Conservation (phyloP, 176 grass and related monocot species). For the Hsuehochloa calcarea region DNA sequence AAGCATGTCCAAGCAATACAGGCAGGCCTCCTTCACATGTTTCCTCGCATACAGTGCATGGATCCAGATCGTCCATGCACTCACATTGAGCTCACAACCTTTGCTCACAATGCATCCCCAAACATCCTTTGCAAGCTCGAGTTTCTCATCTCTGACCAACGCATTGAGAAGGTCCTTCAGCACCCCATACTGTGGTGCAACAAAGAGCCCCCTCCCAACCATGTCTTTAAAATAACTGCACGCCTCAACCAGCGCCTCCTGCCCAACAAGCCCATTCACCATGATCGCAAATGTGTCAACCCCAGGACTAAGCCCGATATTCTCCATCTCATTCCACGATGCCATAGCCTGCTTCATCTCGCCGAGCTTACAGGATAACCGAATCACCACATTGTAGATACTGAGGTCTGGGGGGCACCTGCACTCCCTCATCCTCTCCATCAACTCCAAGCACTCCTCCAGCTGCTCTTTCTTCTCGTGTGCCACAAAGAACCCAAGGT, state of each 20-base stretch:
- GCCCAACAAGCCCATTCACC: constrained; percentile 64
- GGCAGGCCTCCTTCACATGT: constrained; percentile 80
- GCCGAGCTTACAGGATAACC: constrained; percentile 76
- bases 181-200: constrained; percentile 75
- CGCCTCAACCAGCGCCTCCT: constrained; percentile 59
- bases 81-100: constrained; percentile 81
- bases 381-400: constrained; percentile 77
- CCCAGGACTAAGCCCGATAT: constrained; percentile 51
- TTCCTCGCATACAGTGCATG: constrained; percentile 74
- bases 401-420: constrained; percentile 53
- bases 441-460: constrained; percentile 86
- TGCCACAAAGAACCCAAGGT: constrained; percentile 61
- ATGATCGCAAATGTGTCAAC: constrained; percentile 89
- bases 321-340: constrained; percentile 90
- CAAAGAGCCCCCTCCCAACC: constrained; percentile 78
- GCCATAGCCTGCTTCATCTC: constrained; percentile 61
- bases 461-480: constrained; percentile 85
- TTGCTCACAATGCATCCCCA: constrained; percentile 75
- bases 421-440: constrained; percentile 70
- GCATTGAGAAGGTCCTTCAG: constrained; percentile 87
- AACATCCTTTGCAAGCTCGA: constrained; percentile 85
- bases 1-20: constrained; percentile 93
- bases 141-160: constrained; percentile 67
- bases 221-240: constrained; percentile 82
- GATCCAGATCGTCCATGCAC: constrained; percentile 93